These are phyloP conservation scores for Nigrospora oryzae DNA, from an alignment of 2,329 filamentous ascomycete genomes.

Conservation along the genomic window DNA sequence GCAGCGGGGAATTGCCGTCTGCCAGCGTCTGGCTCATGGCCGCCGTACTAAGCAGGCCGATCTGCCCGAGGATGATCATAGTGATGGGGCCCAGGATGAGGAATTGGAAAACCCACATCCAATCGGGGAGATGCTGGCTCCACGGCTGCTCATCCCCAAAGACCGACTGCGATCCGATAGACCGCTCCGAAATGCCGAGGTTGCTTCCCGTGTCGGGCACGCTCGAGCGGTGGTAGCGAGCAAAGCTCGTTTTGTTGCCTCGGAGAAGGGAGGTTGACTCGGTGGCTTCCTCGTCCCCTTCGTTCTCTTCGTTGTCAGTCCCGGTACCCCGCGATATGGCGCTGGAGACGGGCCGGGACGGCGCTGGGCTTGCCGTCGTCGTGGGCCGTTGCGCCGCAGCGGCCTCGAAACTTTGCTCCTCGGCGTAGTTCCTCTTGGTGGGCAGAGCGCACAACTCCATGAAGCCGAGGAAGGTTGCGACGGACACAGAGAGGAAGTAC, in stretches of 20 bases:
- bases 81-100: conserved; percentile 71
- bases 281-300: conserved; percentile 29
- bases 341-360: conserved; percentile 21
- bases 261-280: conserved; percentile 47
- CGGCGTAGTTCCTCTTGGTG: conserved; percentile 56
- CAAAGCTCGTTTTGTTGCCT: conserved; percentile 19
- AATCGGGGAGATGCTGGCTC: conserved; percentile 71
- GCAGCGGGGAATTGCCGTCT: conserved; percentile 67
- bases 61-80: conserved; percentile 68
- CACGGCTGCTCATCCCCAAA: conserved; percentile 65
- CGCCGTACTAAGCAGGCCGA: conserved; percentile 63
- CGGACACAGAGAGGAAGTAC: conserved; percentile 63
- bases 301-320: conserved; percentile 19
- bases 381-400: conserved; percentile 32
- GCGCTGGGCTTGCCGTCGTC: conserved; percentile 27
- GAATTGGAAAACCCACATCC: conserved; percentile 85
- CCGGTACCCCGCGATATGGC: conserved; percentile 1
- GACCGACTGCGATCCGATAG: not conserved
- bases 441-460: conserved; percentile 70
- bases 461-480: conserved; percentile 65
- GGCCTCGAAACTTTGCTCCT: conserved; percentile 1
- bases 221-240: conserved; percentile 42
- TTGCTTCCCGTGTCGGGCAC: conserved; percentile 19
- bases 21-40: conserved; percentile 73
- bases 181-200: conserved; percentile 38